Percentiles rank a stretch among this genome's conserved stretches.
These are phyloP conservation scores for Boletus huronensis DNA, from an alignment of 768 basidiomycete species.

Conservation along the genomic window DNA sequence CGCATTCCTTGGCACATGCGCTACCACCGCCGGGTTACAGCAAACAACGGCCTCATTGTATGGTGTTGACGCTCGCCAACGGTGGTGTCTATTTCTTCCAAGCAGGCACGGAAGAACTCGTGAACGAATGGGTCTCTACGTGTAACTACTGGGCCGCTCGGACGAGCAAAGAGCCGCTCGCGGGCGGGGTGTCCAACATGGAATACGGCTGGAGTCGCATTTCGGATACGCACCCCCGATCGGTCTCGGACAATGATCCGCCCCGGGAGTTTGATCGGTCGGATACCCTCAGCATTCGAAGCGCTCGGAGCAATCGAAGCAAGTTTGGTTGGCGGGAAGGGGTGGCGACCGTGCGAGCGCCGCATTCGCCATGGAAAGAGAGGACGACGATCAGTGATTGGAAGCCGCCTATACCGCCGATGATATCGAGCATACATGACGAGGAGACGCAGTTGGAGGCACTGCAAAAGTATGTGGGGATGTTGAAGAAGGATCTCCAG, in stretches of 20 bases:
- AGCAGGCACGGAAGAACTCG: conserved; percentile 97
- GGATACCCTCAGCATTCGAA: conserved; percentile 72
- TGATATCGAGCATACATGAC: conserved; percentile 79
- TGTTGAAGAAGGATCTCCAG: conserved; percentile 75
- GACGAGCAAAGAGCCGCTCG: conserved; percentile 89
- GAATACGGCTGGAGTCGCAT: conserved; percentile 97
- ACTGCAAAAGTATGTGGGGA: conserved; percentile 73
- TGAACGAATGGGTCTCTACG: conserved; percentile 97
- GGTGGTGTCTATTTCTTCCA: conserved; percentile 98
- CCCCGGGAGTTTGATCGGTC: conserved; percentile 45
- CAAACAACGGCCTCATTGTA: conserved; percentile 86
- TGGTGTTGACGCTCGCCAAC: conserved; percentile 85
- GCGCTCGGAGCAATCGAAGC: conserved; percentile 70
- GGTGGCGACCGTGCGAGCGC: conserved; percentile 56
- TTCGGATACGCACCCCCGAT: conserved; percentile 50
- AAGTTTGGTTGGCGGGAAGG: conserved; percentile 73
- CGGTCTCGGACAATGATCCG: conserved; percentile 57
- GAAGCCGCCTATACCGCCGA: conserved; percentile 86
- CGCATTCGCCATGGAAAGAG: conserved; percentile 74
- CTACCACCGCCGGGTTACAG: conserved; percentile 92
- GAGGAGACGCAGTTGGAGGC: conserved; percentile 94
- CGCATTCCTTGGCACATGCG: conserved; percentile 84
- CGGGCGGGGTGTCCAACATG: conserved; percentile 98
- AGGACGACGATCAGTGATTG: conserved; percentile 84
- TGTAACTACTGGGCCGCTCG: conserved; percentile 99